phyloP scores from a whole-genome alignment of 768 basidiomycete genomes.

The Clitopilus hobsonii region DNA sequence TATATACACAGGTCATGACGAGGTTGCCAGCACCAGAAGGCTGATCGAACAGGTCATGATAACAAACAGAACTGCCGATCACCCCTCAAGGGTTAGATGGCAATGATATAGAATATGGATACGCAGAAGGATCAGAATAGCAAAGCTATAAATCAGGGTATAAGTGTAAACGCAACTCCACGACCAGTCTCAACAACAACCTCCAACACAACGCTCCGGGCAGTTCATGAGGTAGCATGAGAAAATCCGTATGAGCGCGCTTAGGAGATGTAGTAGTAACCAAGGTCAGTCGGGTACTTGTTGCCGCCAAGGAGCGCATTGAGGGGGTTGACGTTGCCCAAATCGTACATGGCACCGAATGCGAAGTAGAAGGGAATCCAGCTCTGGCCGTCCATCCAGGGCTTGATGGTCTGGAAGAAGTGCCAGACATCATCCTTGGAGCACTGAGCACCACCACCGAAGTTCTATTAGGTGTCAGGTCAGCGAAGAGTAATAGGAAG shows the following conservation, averaged over 20 bases:
- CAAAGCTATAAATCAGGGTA: background rate
- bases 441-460: constrained; percentile 41
- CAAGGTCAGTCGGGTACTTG: constrained; percentile 50
- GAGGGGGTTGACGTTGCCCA: constrained; percentile 49
- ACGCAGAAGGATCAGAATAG: background rate
- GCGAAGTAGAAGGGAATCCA: constrained; percentile 43
- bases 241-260: background rate
- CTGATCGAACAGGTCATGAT: background rate
- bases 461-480: constrained; percentile 51
- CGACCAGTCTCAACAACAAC: background rate
- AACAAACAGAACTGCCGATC: background rate
- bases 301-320: constrained; percentile 47
- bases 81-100: background rate
- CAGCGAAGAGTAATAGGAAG: too few relatives aligned
- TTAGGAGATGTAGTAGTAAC: constrained; percentile 35
- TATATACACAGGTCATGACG: background rate
- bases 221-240: background rate
- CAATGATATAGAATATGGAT: background rate
- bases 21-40: background rate
- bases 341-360: constrained; percentile 58
- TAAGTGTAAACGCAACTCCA: background rate
- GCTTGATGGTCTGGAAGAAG: constrained; percentile 43
- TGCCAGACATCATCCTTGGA: constrained; percentile 30
- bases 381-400: constrained; percentile 39
- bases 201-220: background rate